Evolutionary conservation across 352 stramenopile genomes (phyloP).

Genomic region (Globisporangium recalcitrans): DNA sequence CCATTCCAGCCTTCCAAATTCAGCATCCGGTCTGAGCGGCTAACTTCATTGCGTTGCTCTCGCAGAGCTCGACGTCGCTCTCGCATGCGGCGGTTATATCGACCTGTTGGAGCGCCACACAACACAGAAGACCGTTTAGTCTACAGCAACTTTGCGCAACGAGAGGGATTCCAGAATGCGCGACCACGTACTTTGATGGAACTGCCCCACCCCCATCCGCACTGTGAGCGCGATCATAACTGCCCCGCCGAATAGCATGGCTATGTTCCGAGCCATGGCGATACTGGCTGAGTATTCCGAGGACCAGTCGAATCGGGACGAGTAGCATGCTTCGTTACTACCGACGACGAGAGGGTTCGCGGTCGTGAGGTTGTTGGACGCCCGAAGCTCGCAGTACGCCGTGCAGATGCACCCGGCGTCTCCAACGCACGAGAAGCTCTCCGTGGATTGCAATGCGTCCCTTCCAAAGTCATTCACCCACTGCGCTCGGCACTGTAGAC

Average conservation of each 20-base stretch:
- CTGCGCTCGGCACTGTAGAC: slow-evolving; percentile 15
- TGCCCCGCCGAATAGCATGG: background rate
- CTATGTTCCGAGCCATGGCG: background rate
- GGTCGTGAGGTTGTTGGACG: background rate
- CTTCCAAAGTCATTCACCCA: slow-evolving; percentile 17
- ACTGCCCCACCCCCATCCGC: background rate
- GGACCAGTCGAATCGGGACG: background rate
- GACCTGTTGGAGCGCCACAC: background rate
- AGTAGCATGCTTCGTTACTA: background rate
- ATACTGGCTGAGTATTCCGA: background rate
- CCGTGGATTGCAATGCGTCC: slow-evolving; percentile 5
- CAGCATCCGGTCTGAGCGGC: slow-evolving; percentile 20
- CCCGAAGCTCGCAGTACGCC: slow-evolving; percentile 22
- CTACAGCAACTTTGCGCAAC: too few species aligned
- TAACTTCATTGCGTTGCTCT: slow-evolving; percentile 16
- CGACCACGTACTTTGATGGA: background rate
- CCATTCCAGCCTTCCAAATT: slow-evolving; percentile 41
- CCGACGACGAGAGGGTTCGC: background rate
- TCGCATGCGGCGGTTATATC: background rate
- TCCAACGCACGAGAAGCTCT: slow-evolving; percentile 27
- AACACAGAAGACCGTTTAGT: too few species aligned
- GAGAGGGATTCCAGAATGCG: too few species aligned
- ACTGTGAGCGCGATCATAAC: background rate
- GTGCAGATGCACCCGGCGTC: slow-evolving; percentile 37
- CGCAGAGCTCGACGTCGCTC: slow-evolving; percentile 6